These are phyloP conservation scores for Protea cynaroides DNA, from an alignment of 164 flowering plant species.

Conservation along the genomic window DNA sequence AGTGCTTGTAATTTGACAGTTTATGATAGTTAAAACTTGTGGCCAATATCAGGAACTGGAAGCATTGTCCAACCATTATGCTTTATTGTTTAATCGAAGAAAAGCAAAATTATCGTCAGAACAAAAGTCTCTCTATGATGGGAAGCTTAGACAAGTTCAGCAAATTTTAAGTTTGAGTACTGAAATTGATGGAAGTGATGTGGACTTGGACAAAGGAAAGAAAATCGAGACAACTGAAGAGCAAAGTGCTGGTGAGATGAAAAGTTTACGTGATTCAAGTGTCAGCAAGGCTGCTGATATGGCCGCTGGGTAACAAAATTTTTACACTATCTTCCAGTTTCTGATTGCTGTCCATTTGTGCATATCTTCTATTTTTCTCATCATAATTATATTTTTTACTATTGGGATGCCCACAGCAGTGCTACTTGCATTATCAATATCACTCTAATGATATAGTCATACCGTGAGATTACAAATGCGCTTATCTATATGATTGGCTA, in stretches of 20 bases:
- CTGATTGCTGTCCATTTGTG: too few relatives aligned
- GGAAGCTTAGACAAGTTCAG: constrained; percentile 74
- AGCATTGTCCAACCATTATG: constrained; percentile 85
- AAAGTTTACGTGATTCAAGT: constrained; percentile 70
- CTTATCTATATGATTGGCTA: too few relatives aligned
- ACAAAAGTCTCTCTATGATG: constrained; percentile 74
- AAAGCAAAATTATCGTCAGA: constrained; percentile 79
- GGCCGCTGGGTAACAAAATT: constrained; percentile 84
- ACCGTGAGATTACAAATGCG: too few relatives aligned
- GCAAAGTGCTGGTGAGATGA: constrained; percentile 58
- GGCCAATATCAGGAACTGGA: constrained; percentile 69
- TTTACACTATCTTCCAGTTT: not conserved
- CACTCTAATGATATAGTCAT: too few relatives aligned
- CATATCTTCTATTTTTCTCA: too few relatives aligned
- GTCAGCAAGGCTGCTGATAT: constrained; percentile 94
- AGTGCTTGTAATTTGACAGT: not conserved
- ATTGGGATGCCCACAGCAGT: too few relatives aligned
- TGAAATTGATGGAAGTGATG: constrained; percentile 42
- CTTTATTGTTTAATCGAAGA: constrained; percentile 72
- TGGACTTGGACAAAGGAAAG: constrained; percentile 74
- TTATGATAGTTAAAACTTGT: constrained; percentile 6
- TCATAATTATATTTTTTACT: too few relatives aligned
- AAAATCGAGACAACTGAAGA: constrained; percentile 49
- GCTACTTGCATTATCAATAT: too few relatives aligned
- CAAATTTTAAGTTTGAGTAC: constrained; percentile 55